Base-by-base conservation (phyloP, 1,139 yeast genomes). In the Pichia norvegensis region DNA sequence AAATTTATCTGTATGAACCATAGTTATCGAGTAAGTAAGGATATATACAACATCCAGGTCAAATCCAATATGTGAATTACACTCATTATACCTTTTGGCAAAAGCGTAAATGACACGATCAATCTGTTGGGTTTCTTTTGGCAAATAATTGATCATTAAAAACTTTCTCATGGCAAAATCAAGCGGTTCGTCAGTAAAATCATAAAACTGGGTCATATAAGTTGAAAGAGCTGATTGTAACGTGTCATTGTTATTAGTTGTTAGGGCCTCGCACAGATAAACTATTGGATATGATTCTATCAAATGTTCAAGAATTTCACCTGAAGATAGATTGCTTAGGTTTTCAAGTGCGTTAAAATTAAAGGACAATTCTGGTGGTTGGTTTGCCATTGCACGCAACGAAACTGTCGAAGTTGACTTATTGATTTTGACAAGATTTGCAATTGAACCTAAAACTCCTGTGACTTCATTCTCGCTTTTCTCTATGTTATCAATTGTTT, bases 71-170 rank as follows among this genome's bases (percentile, higher is more conserved):
- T 56, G 56, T 0, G 67, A 67, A 49, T 74, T 72, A 46, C 65
- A 62, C 11, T 54, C 53, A 56, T 70, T 65, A 52, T 68, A 81
- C 19, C 73, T 67, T 29, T 59, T 59, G 8, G 82, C 73, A 61
- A 81, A 80, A 25, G 72, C 70, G 44, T 73, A 74, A 40, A 82
- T 62, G 4, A 79, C 70, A 41, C 86, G 67, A 55, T 82, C 88
- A 46, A 81, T 81, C 56, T 82, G 87, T 58, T 81, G 88, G 0
- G 85, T 68, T 58, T 82, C 90, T 51, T 69, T 72, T 0, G 90
- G 88, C 23, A 82, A 62, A 45, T 75, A 75, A 43, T 77, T 70
- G 42, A 70, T 64, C 66, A 78, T 69, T 38, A 82, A 61, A 43
- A 81, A 69, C 53, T 72, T 74, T 39, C 90, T 64, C 43, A 82